Percentiles rank a stretch among this genome's conserved stretches.
Conservation (phyloP, 352 stramenopile species). For the Pythium pyrilobum region DNA sequence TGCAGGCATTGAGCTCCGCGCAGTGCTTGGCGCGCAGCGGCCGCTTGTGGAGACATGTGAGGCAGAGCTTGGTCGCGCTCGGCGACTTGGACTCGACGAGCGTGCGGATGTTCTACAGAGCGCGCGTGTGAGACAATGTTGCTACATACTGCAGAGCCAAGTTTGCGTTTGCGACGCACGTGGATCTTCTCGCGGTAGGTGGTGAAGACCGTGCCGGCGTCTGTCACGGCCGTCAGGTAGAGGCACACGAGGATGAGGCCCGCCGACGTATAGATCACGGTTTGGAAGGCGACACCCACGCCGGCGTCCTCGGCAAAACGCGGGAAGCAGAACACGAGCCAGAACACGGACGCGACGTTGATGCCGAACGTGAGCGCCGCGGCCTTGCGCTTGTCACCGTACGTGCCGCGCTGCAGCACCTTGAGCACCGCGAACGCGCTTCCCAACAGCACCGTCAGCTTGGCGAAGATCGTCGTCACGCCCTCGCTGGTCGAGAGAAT, state of each 20-base stretch:
- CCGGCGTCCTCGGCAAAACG: conserved; percentile 14
- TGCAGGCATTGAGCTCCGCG: conserved; percentile 69
- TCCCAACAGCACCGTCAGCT: conserved; percentile 27
- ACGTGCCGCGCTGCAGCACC: conserved; percentile 52
- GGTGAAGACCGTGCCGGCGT: conserved; percentile 62
- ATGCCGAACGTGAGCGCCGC: conserved; percentile 67
- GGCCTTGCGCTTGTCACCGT: conserved; percentile 72
- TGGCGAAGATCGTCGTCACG: conserved; percentile 29
- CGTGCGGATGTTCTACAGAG: conserved; percentile 52
- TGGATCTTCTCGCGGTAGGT: conserved; percentile 62
- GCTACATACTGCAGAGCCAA: background rate
- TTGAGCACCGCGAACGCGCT: conserved; percentile 36
- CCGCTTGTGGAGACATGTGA: conserved; percentile 72
- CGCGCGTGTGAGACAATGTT: background rate
- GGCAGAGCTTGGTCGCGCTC: conserved; percentile 68
- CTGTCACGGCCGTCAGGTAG: conserved; percentile 44
- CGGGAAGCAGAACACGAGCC: conserved; percentile 47
- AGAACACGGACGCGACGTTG: conserved; percentile 67
- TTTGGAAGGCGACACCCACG: conserved; percentile 28
- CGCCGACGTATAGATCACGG: conserved; percentile 14
- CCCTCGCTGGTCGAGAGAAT: conserved; percentile 32
- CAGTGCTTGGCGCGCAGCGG: conserved; percentile 76
- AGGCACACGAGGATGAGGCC: conserved; percentile 39
- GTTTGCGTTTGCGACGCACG: conserved; percentile 20
- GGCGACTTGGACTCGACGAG: conserved; percentile 73